Base-by-base conservation (phyloP, 1,284 basidiomycete species). In the Mixia osmundae region DNA sequence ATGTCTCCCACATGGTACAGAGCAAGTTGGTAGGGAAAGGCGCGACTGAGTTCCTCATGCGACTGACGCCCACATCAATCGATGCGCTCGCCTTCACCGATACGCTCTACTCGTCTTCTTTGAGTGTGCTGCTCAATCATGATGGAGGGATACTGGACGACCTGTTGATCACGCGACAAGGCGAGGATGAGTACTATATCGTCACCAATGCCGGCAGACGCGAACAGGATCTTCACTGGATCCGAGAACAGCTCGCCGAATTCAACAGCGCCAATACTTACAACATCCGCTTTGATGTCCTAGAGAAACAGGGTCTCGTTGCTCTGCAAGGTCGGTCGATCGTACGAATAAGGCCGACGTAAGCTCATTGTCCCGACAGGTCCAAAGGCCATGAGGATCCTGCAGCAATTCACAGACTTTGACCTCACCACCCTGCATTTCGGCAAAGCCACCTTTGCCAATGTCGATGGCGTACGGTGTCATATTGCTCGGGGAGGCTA, bases 401-500 rank as follows among this genome's bases (percentile, higher is more conserved):
- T 94, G 15, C 76, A 79, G 51, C 59, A 59, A 3, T 59, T 82
- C 31, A 79, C 75, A 0, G 64, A 71, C 5, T 47, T 53, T 45
- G 76, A 89, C 54, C 64, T 94, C 6, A 58, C 59, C 18, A 60
- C 61, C 25, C 59, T 89, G 38, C 73, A 72, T 24, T 89, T 91
- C 49, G 80, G 80, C 29, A 69, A 68, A 44, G 72, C 73, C 15
- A 71, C 73, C 0, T 79, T 71, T 48, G 66, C 79, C 14, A 67
- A 72, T 1, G 65, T 91, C 26, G 70, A 72, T 2, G 68, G 72
- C 2, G 72, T 79, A 45, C 36, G 50, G n/a, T 54, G 56, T 19
- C 91, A 95, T 54, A 71, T 97, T 24, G 79, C 85, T 7, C 71
- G 89, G n/a, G 82, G 82, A 16, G 89, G 91, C 3, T 99, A 99